Evolutionary conservation across 495 filamentous ascomycete genomes (phyloP).

Genomic region (Aspergillus ellipticus): DNA sequence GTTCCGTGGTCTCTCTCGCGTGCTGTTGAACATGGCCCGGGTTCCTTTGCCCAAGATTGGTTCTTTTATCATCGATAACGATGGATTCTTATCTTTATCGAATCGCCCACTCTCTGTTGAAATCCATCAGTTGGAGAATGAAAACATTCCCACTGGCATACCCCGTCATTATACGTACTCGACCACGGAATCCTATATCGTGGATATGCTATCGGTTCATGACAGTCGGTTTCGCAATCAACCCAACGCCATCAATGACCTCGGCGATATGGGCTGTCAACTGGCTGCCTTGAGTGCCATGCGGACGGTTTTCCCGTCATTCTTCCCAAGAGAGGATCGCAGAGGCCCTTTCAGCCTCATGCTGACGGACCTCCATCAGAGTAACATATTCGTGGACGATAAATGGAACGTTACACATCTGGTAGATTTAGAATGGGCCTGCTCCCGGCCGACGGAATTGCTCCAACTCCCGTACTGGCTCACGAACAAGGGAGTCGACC

Average conservation of each 20-base stretch:
- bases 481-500: slow-evolving; percentile 20
- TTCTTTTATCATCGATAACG: slow-evolving; percentile 17
- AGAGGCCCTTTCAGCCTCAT: slow-evolving; percentile 22
- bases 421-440: slow-evolving; percentile 33
- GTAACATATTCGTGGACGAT: slow-evolving; percentile 36
- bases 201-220: slow-evolving; percentile 25
- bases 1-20: slow-evolving; percentile 23
- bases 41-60: slow-evolving; percentile 22
- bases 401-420: slow-evolving; percentile 31
- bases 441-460: slow-evolving; percentile 27
- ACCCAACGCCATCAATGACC: slow-evolving; percentile 23
- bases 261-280: slow-evolving; percentile 19
- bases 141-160: slow-evolving; percentile 22
- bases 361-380: slow-evolving; percentile 30
- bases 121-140: slow-evolving; percentile 28
- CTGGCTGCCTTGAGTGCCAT: slow-evolving; percentile 21
- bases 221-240: slow-evolving; percentile 27
- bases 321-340: slow-evolving; percentile 22
- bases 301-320: slow-evolving; percentile 21
- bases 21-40: slow-evolving; percentile 21
- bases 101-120: slow-evolving; percentile 28
- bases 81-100: slow-evolving; percentile 18
- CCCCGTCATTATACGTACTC: slow-evolving; percentile 24
- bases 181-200: slow-evolving; percentile 23
- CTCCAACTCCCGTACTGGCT: slow-evolving; percentile 25